Conservation (phyloP, 2,329 filamentous ascomycete species). For the Metarhizium album region DNA sequence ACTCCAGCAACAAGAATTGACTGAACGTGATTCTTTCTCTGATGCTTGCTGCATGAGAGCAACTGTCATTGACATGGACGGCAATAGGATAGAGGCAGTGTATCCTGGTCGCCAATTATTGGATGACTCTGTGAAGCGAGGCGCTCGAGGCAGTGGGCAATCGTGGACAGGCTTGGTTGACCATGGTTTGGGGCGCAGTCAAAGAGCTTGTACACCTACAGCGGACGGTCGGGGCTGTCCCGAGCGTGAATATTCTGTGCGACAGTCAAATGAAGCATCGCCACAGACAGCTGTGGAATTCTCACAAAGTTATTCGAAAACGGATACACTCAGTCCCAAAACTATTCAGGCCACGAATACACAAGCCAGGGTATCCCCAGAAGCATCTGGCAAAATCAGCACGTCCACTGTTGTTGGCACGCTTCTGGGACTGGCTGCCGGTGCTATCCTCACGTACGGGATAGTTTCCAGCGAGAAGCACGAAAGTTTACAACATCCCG, state of each 20-base stretch:
- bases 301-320: not conserved
- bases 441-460: slow-evolving; percentile 53
- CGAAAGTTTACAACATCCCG: slow-evolving; percentile 28
- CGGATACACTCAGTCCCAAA: not conserved
- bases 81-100: slow-evolving; percentile 73
- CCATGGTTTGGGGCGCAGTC: not conserved
- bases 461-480: slow-evolving; percentile 44
- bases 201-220: not conserved
- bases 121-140: slow-evolving; percentile 23
- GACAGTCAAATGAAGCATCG: not conserved
- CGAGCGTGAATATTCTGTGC: not conserved
- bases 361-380: not conserved
- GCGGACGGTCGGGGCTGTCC: not conserved
- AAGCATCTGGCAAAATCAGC: slow-evolving; percentile 20
- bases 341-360: not conserved
- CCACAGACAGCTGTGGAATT: not conserved
- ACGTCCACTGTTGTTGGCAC: slow-evolving; percentile 62
- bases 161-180: not conserved
- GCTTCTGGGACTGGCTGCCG: slow-evolving; percentile 67
- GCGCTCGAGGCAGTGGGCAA: slow-evolving; percentile 7
- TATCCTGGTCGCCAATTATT: slow-evolving; percentile 28
- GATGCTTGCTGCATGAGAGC: slow-evolving; percentile 21
- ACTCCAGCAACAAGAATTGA: slow-evolving; percentile 14
- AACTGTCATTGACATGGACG: slow-evolving; percentile 68
- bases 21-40: not conserved